Evolutionary conservation across 1,284 basidiomycete genomes (phyloP), one percentile per base, ranked within the genome.

Genomic region (Ustilago hordei): DNA sequence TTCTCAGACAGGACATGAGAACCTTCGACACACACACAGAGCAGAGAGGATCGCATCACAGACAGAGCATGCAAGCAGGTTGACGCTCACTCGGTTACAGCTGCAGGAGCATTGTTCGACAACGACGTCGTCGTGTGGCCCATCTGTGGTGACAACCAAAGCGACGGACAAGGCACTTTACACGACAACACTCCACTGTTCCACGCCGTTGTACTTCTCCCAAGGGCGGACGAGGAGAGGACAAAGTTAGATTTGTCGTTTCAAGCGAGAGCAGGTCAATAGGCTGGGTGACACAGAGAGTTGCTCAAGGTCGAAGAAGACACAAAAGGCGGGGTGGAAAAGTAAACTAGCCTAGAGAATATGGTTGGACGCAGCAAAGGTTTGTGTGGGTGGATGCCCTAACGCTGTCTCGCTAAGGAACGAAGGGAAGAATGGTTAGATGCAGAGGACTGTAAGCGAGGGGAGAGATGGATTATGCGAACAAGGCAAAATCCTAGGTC

Each of bases 321-420:
- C 45, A 13, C 53, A 60, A 60, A 60, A 60, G 53, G 58, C 41
- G 59, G 65, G 64, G 65, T n/a, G 15, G 35, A 11, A 63, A 63
- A 59, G 8, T 9, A 58, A 41, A n/a, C 68, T 58, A 70, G 57
- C 64, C 23, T 17, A 62, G 15, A 38, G 39, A 35, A 35, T 12
- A 19, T 31, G 23, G 19, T 19, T 31, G 11, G 12, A 28, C n/a
- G 43, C 41, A 15, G 17, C 11, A 17, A 28, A 23, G 4, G 34
- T 28, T 8, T 59, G 41, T 11, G 34, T 11, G 53, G 43, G 15
- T 9, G 11, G 43, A 45, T n/a, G 48, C 48, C 28, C 31, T 31
- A 12, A 50, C 28, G 15, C 9, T 4, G 11, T 12, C 7, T 31
- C 31, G 28, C 41, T 6, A 13, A 31, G 28, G 6, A 32, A 31